Base-by-base conservation (phyloP, 768 basidiomycete species). In the Saitozyma podzolica region DNA sequence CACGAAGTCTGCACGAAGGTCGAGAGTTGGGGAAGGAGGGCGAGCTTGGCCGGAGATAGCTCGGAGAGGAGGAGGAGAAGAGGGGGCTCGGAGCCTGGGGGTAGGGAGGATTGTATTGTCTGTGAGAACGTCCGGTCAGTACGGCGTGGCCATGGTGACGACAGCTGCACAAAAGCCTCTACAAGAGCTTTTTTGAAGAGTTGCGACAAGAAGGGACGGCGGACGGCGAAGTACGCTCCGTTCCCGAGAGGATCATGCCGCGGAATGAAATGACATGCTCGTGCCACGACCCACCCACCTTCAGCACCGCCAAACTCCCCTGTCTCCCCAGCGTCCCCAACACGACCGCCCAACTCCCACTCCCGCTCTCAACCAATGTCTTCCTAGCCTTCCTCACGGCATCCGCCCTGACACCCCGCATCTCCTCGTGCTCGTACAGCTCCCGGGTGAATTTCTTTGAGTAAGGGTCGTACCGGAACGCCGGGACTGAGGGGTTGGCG, bases 381-480 rank as follows among this genome's bases (percentile, higher is more conserved):
- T 84, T 83, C 29, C 78, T 55, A 40, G 95, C 96, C 41, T 82
- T 80, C 59, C 84, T 84, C 0, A 99, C 86, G 0, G 93, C 92
- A 40, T 89, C 83, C 48, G 87, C 84, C 53, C 96, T 83, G 45
- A 88, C 80, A 0, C 78, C 73, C 52, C 88, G 85, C 96, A 99
- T 99, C 81, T 92, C 89, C 9, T 81, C 78, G 72, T 98, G 92
- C 69, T 92, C 85, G 68, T 98, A 99, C 4, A 87, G 84, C 76
- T 99, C 96, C 61, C 92, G 82, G 1, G 96, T 97, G 55, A 99
- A 84, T 75, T 93, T 96, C 80, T 99, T 99, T 19, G 92, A 91
- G 79, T 98, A 99, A 4, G 96, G 96, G 75, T 98, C 96, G 80
- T 98, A 99, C 19, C 96, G 87, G 81, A 96, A 99, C 0, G 96